Base-by-base conservation (phyloP, 2,329 filamentous ascomycete species). In the Pestalotiopsis sp. region DNA sequence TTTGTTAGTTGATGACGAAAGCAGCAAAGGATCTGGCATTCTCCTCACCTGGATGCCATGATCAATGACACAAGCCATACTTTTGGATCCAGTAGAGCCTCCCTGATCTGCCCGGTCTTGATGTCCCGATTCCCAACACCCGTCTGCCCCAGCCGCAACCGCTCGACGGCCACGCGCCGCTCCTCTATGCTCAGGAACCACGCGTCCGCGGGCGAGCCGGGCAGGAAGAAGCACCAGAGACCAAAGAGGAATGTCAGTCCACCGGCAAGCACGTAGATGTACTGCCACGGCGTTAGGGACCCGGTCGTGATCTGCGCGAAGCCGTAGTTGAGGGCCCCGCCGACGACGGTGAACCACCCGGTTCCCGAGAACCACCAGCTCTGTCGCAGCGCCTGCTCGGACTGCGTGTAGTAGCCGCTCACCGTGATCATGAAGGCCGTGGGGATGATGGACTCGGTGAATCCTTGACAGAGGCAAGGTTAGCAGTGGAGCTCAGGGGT, bases 101-200 rank as follows among this genome's bases (percentile, higher is more conserved):
- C 90, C 45, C 77, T 82, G 1, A 92, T 78, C 75, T 92, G 91
- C 0, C 78, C 77, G 36, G 73, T 70, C 77, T 92, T 92, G 78
- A 92, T 86, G 70, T 83, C 85, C 4, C 86, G 85, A 74, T 87
- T 90, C 7, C 89, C 81, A 4, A 91, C 84, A 2, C 90, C 91
- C 0, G 89, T 91, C 78, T 92, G 90, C 0, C 89, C 87, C 64
- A 82, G 81, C 7, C 90, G 82, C 56, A 92, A 79, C 4, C 90
- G 82, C 78, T 92, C 90, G 0, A 91, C 89, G 0, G 89, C 89
- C 0, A 90, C 87, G n/a, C 91, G 80, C 36, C 87, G 83, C 77
- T 94, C 91, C 13, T 89, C 87, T 0, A 80, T 77, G 0, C 84
- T 88, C 52, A 93, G 79, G 74, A 93, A 93, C 90, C 90, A 92